Evolutionary conservation across 495 filamentous ascomycete genomes (phyloP).

Genomic region (Patellaria atrata): DNA sequence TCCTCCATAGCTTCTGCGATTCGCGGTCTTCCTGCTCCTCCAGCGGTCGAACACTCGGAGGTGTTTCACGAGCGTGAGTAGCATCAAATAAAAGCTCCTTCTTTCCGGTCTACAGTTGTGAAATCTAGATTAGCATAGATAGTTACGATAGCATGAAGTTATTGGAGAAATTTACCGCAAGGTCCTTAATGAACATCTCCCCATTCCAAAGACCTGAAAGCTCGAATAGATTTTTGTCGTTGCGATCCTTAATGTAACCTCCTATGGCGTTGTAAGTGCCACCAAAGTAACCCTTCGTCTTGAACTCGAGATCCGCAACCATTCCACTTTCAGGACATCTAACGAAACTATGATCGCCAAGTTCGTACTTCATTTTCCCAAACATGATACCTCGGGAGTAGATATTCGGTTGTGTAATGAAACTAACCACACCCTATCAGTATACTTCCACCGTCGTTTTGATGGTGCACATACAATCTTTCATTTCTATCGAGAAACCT

Average conservation of each 20-base stretch:
- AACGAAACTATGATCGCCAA: conserved; percentile 94
- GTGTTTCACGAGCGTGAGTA: conserved; percentile 54
- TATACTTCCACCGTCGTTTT: conserved; percentile 1
- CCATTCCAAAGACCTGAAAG: conserved; percentile 86
- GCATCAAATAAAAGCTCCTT: conserved; percentile 87
- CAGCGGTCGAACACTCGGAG: conserved; percentile 59
- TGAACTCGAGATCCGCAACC: conserved; percentile 93
- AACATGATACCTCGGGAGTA: conserved; percentile 96
- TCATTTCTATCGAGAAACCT: conserved; percentile 73
- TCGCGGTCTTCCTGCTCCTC: conserved; percentile 84
- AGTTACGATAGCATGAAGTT: neutral
- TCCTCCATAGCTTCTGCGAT: conserved; percentile 74
- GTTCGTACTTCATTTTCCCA: conserved; percentile 98
- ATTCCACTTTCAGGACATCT: conserved; percentile 76
- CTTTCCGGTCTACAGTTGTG: conserved; percentile 52
- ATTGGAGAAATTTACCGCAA: conserved; percentile 42
- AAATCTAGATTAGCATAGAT: neutral
- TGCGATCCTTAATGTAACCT: conserved; percentile 78
- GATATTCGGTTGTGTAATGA: conserved; percentile 96
- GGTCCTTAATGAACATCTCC: conserved; percentile 79
- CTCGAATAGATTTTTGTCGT: conserved; percentile 75
- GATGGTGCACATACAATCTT: conserved; percentile 55
- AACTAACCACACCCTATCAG: conserved; percentile 32
- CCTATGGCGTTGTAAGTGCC: conserved; percentile 95
- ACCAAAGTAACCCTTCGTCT: conserved; percentile 94